Evolutionary conservation across 1,139 yeast genomes (phyloP).

Genomic region (Zygotorulaspora mrakii): DNA sequence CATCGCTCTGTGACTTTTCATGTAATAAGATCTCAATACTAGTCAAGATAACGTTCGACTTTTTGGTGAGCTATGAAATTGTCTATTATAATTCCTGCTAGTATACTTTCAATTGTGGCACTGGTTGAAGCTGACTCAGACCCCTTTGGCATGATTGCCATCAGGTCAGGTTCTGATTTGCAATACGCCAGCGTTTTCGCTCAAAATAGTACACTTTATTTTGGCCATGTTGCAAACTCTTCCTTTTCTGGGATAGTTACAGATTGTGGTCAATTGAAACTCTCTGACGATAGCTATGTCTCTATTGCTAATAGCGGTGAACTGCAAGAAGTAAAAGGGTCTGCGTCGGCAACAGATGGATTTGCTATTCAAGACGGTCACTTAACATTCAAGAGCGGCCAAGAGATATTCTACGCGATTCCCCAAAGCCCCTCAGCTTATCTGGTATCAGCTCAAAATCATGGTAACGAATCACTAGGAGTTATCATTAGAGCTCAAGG

Average conservation of each 20-base stretch:
- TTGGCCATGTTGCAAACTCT: conserved; percentile 17
- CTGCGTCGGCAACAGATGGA: conserved; percentile 29
- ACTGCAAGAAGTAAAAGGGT: conserved; percentile 19
- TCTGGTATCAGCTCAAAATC: conserved; percentile 17
- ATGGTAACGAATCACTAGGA: conserved; percentile 14
- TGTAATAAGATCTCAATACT: too few species aligned
- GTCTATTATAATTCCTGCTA: conserved; percentile 7
- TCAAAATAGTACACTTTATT: conserved; percentile 18
- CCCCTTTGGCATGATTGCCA: conserved; percentile 34
- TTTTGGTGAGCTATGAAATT: too few species aligned
- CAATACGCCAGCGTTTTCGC: conserved; percentile 29
- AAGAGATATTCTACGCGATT: conserved; percentile 27
- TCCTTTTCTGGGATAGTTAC: conserved; percentile 26
- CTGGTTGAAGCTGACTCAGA: conserved; percentile 34
- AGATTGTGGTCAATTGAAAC: conserved; percentile 35
- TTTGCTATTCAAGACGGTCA: conserved; percentile 31
- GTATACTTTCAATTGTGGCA: conserved; percentile 7
- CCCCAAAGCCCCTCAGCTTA: conserved; percentile 12
- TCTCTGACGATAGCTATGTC: conserved; percentile 31
- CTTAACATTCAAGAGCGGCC: conserved; percentile 26
- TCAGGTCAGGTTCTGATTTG: conserved; percentile 36
- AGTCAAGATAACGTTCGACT: too few species aligned
- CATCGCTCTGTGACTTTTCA: too few species aligned
- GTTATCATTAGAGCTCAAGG: conserved; percentile 21
- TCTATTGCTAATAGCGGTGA: conserved; percentile 24